Evolutionary conservation across 2,329 filamentous ascomycete species (phyloP).

Genomic region (Aspergillus sp.): DNA sequence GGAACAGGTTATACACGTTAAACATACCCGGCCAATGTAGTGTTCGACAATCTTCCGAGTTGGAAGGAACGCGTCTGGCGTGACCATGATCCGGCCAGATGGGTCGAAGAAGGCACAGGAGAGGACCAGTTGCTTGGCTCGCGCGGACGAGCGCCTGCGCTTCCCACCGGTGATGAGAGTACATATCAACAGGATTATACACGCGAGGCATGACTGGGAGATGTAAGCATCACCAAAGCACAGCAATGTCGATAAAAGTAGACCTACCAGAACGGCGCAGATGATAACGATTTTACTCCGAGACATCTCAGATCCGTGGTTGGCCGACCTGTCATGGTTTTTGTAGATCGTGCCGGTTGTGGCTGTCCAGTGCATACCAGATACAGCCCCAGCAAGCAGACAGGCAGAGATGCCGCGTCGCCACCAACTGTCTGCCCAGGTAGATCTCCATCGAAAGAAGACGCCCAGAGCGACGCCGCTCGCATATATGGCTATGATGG

Average conservation of each 20-base stretch:
- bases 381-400: constrained; percentile 63
- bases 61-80: constrained; percentile 35
- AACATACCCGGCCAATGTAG: constrained; percentile 55
- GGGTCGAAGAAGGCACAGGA: constrained; percentile 37
- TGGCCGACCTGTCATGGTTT: constrained; percentile 40
- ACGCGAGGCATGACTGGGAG: constrained; percentile 53
- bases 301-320: constrained; percentile 36
- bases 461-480: constrained; percentile 61
- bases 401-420: constrained; percentile 58
- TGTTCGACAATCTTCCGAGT: constrained; percentile 65
- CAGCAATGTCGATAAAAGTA: no score
- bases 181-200: constrained; percentile 48
- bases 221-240: no score
- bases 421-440: constrained; percentile 73
- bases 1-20: background rate
- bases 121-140: constrained; percentile 52
- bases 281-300: constrained; percentile 62
- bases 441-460: constrained; percentile 67
- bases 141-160: constrained; percentile 46
- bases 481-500: constrained; percentile 61
- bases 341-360: constrained; percentile 61
- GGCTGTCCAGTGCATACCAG: constrained; percentile 82
- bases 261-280: constrained; percentile 58
- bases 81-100: constrained; percentile 38
- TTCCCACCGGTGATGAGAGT: constrained; percentile 47